These are phyloP conservation scores for Fusarium sp. DNA, from an alignment of 2,329 filamentous ascomycete species.

Conservation along the genomic window DNA sequence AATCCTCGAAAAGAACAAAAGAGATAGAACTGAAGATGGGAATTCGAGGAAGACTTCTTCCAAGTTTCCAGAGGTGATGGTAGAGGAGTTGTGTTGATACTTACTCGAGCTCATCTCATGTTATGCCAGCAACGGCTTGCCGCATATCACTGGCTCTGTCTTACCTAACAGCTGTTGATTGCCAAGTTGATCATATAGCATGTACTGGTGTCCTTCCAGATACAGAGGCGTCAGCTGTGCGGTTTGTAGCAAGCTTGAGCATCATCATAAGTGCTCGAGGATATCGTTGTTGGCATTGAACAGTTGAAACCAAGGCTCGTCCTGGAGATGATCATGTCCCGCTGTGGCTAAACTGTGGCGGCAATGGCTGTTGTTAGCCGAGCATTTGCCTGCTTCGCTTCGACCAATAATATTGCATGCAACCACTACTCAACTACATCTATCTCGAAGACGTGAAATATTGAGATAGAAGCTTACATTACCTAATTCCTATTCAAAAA, in stretches of 20 bases:
- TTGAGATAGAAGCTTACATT: neutral
- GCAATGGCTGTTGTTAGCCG: conserved; percentile 37
- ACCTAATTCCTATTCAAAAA: neutral
- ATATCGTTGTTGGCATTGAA: conserved; percentile 41
- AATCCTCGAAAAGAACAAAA: neutral
- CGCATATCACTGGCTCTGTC: conserved; percentile 30
- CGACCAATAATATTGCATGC: neutral
- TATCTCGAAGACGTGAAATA: neutral
- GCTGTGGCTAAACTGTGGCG: conserved; percentile 46
- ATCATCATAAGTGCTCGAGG: conserved; percentile 29
- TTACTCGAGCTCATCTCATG: conserved; percentile 34
- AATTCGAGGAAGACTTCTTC: conserved; percentile 40
- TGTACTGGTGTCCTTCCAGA: neutral
- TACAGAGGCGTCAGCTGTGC: conserved; percentile 18
- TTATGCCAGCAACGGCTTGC: conserved; percentile 32
- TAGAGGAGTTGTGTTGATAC: conserved; percentile 37
- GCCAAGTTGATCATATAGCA: conserved; percentile 5
- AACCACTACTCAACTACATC: neutral
- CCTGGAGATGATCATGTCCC: conserved; percentile 44
- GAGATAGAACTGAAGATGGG: neutral
- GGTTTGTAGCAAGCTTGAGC: conserved; percentile 30
- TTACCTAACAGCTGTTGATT: conserved; percentile 12
- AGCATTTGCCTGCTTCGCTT: conserved; percentile 40
- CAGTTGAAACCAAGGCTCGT: conserved; percentile 44
- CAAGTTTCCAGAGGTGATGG: conserved; percentile 26